Evolutionary conservation across 495 filamentous ascomycete genomes (phyloP).

Genomic region (Hypoxylon intermedium): DNA sequence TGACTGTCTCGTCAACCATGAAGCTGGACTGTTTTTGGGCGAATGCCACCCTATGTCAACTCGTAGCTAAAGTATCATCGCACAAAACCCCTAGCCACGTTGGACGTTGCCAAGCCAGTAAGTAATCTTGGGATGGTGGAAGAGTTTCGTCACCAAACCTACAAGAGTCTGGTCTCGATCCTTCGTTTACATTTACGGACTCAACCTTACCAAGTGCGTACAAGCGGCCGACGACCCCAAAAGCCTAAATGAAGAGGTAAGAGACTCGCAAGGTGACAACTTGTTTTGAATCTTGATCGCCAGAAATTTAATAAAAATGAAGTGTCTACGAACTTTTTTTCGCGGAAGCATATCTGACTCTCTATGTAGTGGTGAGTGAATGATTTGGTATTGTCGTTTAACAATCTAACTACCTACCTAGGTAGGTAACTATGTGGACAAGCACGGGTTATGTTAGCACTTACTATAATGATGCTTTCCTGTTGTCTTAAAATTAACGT

Average conservation of each 20-base stretch:
- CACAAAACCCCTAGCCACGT: neutral
- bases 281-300: neutral
- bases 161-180: neutral
- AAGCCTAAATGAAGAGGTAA: neutral
- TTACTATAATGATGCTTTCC: no score
- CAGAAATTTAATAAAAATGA: neutral
- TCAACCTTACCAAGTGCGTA: slow-evolving; percentile 5
- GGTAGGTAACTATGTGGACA: no score
- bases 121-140: slow-evolving; percentile 1
- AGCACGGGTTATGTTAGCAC: no score
- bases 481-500: no score
- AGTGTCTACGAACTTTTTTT: neutral
- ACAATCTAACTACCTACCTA: no score
- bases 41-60: slow-evolving; percentile 16
- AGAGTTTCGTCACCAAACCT: slow-evolving; percentile 21
- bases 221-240: neutral
- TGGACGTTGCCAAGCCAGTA: slow-evolving; percentile 1
- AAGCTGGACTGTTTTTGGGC: slow-evolving; percentile 6
- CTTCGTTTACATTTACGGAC: slow-evolving; percentile 1
- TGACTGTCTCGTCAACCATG: neutral
- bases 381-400: no score
- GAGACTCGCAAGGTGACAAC: neutral
- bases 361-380: no score
- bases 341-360: neutral
- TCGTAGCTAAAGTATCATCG: slow-evolving; percentile 10